Conservation (phyloP, 345 rosid species). For the Schrenkiella parvula region DNA sequence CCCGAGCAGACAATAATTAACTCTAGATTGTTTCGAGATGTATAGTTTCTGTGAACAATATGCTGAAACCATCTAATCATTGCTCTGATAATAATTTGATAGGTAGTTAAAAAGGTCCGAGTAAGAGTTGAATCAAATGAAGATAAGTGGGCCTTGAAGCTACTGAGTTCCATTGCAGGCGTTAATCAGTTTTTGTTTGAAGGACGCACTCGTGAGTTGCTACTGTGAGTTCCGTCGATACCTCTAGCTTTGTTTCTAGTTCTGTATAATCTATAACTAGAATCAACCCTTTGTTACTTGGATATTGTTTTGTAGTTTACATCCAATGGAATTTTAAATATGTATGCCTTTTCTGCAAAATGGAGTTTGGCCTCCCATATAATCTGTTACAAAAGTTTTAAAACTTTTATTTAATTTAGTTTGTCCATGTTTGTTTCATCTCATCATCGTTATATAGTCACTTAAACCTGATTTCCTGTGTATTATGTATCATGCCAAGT, state of each 20-base stretch:
- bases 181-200: slow-evolving; percentile 61
- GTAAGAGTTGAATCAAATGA: slow-evolving; percentile 48
- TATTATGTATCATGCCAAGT: neutral
- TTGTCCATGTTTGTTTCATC: neutral
- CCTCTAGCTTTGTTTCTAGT: neutral
- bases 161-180: slow-evolving; percentile 58
- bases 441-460: neutral
- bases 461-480: neutral
- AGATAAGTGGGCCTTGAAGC: slow-evolving; percentile 72
- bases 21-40: too few relatives aligned
- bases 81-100: neutral
- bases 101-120: slow-evolving; percentile 53
- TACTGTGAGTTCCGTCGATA: slow-evolving; percentile 51
- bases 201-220: slow-evolving; percentile 79
- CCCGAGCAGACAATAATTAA: too few relatives aligned
- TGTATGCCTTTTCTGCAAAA: too few relatives aligned
- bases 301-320: neutral
- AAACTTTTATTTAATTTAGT: neutral
- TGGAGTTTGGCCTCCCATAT: neutral
- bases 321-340: neutral
- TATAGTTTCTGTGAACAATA: neutral
- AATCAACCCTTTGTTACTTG: neutral
- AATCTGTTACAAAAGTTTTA: neutral
- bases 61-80: neutral
- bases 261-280: neutral